These are phyloP conservation scores for Nitzschia sp. DNA, from an alignment of 108 stramenopile species.

Conservation along the genomic window DNA sequence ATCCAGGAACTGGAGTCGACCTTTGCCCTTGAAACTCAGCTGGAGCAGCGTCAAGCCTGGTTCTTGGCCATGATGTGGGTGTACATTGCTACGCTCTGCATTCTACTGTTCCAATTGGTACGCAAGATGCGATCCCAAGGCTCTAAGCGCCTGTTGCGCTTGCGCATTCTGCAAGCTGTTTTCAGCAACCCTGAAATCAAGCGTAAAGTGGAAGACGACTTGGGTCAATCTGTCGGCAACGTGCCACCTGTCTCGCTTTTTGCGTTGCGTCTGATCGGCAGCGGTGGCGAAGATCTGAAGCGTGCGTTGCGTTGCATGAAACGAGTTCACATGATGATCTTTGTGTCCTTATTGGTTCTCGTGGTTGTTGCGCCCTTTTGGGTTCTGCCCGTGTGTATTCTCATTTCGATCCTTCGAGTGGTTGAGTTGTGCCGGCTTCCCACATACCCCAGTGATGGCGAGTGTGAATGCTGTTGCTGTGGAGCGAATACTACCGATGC, in stretches of 20 bases:
- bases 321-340: conserved; percentile 4
- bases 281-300: conserved; percentile 1
- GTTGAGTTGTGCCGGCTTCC: not conserved
- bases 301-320: not conserved
- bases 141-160: not conserved
- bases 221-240: conserved; percentile 29
- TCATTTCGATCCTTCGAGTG: not conserved
- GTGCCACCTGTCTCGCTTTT: conserved; percentile 14
- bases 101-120: conserved; percentile 2
- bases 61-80: conserved; percentile 12
- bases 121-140: not conserved
- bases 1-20: conserved; percentile 25
- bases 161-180: conserved; percentile 23
- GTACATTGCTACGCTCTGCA: conserved; percentile 2
- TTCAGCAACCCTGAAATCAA: conserved; percentile 31
- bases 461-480: conserved; percentile 35
- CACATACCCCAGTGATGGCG: not conserved
- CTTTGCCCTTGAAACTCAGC: conserved; percentile 6
- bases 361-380: conserved; percentile 9
- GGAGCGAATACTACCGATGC: conserved; percentile 5
- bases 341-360: not conserved
- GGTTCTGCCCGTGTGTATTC: conserved; percentile 14
- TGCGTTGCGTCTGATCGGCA: conserved; percentile 1
- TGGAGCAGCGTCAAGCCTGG: conserved; percentile 6
- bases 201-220: conserved; percentile 26